Evolutionary conservation across 225 moss, liverwort and hornwort genomes (phyloP), one percentile per base, ranked within the genome.

Genomic region (Lunularia cruciata): DNA sequence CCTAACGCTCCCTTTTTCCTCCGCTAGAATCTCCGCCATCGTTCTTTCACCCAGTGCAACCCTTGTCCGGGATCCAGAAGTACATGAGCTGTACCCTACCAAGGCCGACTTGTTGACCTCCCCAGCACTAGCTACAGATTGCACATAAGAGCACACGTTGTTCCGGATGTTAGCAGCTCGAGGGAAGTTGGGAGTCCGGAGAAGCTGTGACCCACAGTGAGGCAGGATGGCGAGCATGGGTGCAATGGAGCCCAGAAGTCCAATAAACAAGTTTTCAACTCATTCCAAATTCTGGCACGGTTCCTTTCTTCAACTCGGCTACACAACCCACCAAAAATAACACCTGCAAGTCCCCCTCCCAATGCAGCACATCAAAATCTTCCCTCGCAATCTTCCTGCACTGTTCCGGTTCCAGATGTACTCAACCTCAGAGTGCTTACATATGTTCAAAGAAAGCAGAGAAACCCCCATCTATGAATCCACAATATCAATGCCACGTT

Each of bases 1-100:
- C 31, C 65, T 66, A 0, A 40, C 10, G 3, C 43, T 48, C 56
- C 38, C 32, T 45, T 55, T 77, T 36, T 43, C 72, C 42, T 55
- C 67, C 12, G 65, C 19, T 25, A 48, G 51, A 8, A 28, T 7
- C 22, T 77, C 72, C 72, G 61, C 72, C 77, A 77, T 72, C 3
- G n/a, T 72, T 33, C 42, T 52, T 59, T 60, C 40, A 46, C 31
- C 27, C 48, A 42, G 34, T 13, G 47, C 58, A 49, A 42, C 8
- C 18, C 71, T 57, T 42, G 30, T 42, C 26, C 32, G 58, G 18
- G 30, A 48, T 47, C 22, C 13, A 31, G 22, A 42, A 37, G 20
- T 5, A 0, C 37, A 38, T 16, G 57, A 30, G 22, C 47, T 47
- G 64, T 26, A 47, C 7, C 35, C 47, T 27, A 57, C 35, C 4